A percentile compares a stretch with the other conserved stretches of the same genome.
Evolutionary conservation across 129 eudicot genomes (phyloP).

Genomic region (Gnaphalium uliginosum): DNA sequence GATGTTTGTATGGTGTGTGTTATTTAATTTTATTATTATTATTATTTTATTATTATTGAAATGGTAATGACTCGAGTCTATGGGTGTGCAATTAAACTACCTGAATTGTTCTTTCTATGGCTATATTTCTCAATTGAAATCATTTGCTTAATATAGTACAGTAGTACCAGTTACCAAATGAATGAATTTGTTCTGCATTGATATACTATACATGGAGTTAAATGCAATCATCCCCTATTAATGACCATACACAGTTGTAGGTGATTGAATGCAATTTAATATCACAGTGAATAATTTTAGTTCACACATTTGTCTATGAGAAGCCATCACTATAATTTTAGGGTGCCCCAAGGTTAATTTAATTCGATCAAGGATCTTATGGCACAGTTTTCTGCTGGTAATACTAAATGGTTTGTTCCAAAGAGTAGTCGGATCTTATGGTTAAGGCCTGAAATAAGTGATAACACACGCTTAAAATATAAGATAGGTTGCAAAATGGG

Average conservation of each 20-base stretch:
- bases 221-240: slow-evolving; percentile 14
- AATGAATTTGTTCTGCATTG: not conserved
- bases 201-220: not conserved
- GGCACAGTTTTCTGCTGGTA: slow-evolving; percentile 12
- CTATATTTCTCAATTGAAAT: not conserved
- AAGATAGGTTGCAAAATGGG: not conserved
- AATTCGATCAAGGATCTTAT: slow-evolving; percentile 16
- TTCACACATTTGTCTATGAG: not conserved
- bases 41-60: not conserved
- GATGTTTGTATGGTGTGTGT: not conserved
- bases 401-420: not conserved
- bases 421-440: not conserved
- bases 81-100: not conserved
- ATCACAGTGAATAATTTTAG: slow-evolving; percentile 7
- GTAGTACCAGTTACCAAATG: not conserved
- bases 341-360: not conserved
- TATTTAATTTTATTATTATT: not conserved
- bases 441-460: slow-evolving; percentile 7
- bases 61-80: slow-evolving; percentile 8
- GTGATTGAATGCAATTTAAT: slow-evolving; percentile 18
- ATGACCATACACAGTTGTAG: slow-evolving; percentile 6
- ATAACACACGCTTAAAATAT: not conserved
- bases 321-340: not conserved
- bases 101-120: not conserved
- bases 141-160: slow-evolving; percentile 9